Evolutionary conservation across 345 rosid genomes (phyloP).

Genomic region (Cardamine resedifolia): DNA sequence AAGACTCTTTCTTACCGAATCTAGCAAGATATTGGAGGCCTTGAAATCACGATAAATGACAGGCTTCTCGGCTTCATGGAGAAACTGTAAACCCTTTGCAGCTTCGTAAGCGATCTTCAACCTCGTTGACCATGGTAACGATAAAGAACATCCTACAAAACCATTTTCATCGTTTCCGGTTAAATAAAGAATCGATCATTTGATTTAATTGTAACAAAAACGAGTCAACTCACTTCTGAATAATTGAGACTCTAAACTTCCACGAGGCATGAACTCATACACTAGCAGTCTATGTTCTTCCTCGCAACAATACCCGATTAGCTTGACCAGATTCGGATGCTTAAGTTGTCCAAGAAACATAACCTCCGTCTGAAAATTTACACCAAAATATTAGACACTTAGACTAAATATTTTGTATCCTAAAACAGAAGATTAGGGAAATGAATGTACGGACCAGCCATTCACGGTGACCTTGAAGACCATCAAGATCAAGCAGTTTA

Average conservation of each 20-base stretch:
- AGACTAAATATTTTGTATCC: neutral
- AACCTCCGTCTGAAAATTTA: slow-evolving; percentile 62
- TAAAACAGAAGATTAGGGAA: neutral
- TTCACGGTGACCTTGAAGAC: slow-evolving; percentile 82
- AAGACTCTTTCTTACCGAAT: slow-evolving; percentile 49
- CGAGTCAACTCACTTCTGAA: slow-evolving; percentile 60
- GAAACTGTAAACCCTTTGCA: slow-evolving; percentile 80
- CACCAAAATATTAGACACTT: neutral
- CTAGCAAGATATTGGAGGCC: slow-evolving; percentile 81
- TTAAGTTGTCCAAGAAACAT: slow-evolving; percentile 75
- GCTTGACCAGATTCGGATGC: slow-evolving; percentile 78
- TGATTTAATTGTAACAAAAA: neutral
- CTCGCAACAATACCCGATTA: slow-evolving; percentile 79
- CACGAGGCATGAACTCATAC: slow-evolving; percentile 90
- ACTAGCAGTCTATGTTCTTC: slow-evolving; percentile 80
- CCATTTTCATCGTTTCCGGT: neutral
- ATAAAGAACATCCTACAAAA: slow-evolving; percentile 56
- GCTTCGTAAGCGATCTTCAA: slow-evolving; percentile 84
- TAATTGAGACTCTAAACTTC: slow-evolving; percentile 85
- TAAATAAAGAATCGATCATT: neutral
- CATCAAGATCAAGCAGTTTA: slow-evolving; percentile 70
- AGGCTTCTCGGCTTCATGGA: slow-evolving; percentile 78
- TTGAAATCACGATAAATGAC: slow-evolving; percentile 87
- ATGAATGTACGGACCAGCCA: slow-evolving; percentile 68
- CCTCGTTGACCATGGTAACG: slow-evolving; percentile 79